Evolutionary conservation across 148 eudicot genomes (phyloP).

Genomic region (Rheum nobile): DNA sequence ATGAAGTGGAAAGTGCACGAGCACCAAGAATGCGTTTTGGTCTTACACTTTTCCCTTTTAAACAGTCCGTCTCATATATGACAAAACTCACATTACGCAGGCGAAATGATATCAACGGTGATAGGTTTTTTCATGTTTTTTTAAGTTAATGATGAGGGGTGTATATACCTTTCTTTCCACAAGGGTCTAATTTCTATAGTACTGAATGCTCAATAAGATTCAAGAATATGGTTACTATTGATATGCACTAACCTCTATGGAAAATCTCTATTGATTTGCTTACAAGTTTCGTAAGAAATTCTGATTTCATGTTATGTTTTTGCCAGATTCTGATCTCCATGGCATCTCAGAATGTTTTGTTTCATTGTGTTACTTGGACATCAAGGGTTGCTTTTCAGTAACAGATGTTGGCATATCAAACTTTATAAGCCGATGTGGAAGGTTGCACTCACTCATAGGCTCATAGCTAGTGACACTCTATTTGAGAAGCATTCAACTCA

Average conservation of each 20-base stretch:
- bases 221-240: not conserved
- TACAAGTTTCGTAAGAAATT: not conserved
- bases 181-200: not conserved
- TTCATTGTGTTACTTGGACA: conserved; percentile 48
- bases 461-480: conserved; percentile 57
- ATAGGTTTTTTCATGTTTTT: conserved; percentile 2
- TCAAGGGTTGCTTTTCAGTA: conserved; percentile 60
- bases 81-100: conserved; percentile 75
- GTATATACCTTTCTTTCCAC: not conserved
- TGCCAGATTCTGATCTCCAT: conserved; percentile 62
- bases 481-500: conserved; percentile 52
- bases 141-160: not conserved
- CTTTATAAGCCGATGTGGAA: conserved; percentile 35
- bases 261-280: not conserved
- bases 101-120: conserved; percentile 64
- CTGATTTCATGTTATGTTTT: conserved; percentile 3
- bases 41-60: conserved; percentile 12
- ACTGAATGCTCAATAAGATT: not conserved
- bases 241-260: not conserved
- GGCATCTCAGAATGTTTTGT: conserved; percentile 42
- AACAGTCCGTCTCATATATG: conserved; percentile 27
- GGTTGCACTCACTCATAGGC: conserved; percentile 58
- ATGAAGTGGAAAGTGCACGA: conserved; percentile 18
- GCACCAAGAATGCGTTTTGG: conserved; percentile 13
- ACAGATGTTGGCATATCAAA: conserved; percentile 70